Evolutionary conservation across 148 eudicot species (phyloP).

Genomic region (Fagopyrum homotropicum): DNA sequence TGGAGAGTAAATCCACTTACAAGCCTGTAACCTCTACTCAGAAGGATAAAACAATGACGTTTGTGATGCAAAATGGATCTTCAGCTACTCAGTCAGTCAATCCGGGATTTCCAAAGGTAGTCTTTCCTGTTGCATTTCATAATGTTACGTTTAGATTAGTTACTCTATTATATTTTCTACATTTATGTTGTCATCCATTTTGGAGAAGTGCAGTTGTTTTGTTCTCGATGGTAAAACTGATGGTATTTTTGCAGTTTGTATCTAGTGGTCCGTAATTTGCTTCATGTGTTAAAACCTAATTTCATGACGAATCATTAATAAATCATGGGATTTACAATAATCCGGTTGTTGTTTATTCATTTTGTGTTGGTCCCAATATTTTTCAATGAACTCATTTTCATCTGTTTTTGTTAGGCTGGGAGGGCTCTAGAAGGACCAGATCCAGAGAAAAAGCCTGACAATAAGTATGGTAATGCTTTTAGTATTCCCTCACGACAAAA

Average conservation of each 20-base stretch:
- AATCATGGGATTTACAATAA: neutral
- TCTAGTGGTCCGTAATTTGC: neutral
- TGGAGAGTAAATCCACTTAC: slow-evolving; percentile 16
- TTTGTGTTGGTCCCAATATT: neutral
- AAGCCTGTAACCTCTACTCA: neutral
- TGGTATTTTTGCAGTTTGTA: neutral
- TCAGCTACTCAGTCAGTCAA: neutral
- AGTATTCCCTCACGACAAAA: slow-evolving; percentile 15
- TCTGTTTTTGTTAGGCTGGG: slow-evolving; percentile 1
- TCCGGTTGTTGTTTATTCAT: neutral
- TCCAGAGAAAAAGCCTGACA: slow-evolving; percentile 9
- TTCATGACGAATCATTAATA: neutral
- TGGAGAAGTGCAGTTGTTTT: neutral
- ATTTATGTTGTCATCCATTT: neutral
- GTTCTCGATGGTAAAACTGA: neutral
- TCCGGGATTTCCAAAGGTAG: neutral
- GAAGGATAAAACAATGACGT: neutral
- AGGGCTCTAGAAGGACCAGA: neutral
- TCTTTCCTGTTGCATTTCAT: too few relatives aligned
- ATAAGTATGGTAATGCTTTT: slow-evolving; percentile 22
- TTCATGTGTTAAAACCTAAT: neutral
- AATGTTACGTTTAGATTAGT: neutral
- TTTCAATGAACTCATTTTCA: neutral
- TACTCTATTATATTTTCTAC: neutral
- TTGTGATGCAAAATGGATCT: neutral